phyloP scores from a whole-genome alignment of 352 stramenopile species.

The Globisporangium perplexum region DNA sequence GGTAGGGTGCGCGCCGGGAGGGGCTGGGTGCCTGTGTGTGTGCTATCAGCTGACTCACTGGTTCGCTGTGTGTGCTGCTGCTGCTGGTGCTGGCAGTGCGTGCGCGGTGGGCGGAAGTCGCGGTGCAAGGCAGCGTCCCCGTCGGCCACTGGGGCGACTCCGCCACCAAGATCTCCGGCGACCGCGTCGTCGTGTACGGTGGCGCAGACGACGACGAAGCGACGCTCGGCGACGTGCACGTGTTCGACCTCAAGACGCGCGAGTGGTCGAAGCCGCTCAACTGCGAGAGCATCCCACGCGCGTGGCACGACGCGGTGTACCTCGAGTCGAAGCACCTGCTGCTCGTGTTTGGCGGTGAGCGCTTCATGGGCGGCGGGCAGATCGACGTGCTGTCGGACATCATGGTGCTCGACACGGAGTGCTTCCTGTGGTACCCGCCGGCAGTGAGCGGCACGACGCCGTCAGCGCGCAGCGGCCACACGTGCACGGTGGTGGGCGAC shows the following conservation, averaged over 20 bases:
- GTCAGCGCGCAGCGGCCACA: constrained; percentile 61
- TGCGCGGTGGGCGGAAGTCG: constrained; percentile 35
- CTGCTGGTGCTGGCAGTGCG: constrained; percentile 10
- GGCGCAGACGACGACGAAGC: constrained; percentile 84
- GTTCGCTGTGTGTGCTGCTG: neutral
- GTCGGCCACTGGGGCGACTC: constrained; percentile 87
- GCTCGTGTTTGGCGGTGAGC: constrained; percentile 92
- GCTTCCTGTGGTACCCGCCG: constrained; percentile 92
- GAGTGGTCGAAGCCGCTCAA: constrained; percentile 83
- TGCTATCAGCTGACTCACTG: neutral
- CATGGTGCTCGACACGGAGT: constrained; percentile 92
- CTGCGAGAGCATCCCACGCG: constrained; percentile 83
- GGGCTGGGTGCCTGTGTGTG: neutral
- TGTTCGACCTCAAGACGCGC: constrained; percentile 75
- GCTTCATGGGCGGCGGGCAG: constrained; percentile 45
- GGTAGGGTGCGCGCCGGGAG: constrained; percentile 12
- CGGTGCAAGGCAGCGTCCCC: constrained; percentile 24
- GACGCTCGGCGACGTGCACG: constrained; percentile 81
- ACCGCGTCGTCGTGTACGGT: constrained; percentile 89
- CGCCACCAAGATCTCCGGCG: constrained; percentile 82
- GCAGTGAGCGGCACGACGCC: constrained; percentile 66
- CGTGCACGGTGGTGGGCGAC: constrained; percentile 65
- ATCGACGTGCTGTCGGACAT: constrained; percentile 76
- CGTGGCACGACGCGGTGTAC: constrained; percentile 91
- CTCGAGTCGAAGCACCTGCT: constrained; percentile 85